Evolutionary conservation across 1,284 basidiomycete species (phyloP), one percentile per base, ranked within the genome.

Genomic region (Rhodotorula sp.): DNA sequence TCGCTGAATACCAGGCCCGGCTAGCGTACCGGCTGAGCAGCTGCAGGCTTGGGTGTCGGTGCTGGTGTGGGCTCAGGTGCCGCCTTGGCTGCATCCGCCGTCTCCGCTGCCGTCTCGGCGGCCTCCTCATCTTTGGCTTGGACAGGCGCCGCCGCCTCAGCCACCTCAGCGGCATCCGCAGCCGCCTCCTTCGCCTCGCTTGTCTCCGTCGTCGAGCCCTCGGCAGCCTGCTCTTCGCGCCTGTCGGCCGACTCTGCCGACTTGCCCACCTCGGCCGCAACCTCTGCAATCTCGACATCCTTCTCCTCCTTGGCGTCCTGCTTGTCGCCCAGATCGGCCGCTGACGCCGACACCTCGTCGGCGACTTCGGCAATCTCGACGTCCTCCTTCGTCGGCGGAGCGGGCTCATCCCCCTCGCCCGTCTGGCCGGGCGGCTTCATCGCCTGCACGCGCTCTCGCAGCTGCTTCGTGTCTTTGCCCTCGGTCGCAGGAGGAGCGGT

Each of bases 371-470:
- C 71, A 45, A 64, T 68, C 60, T 73, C 60, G 49, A 52, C 54
- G 59, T 73, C 71, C 46, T 63, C 60, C 17, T 44, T 62, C 54
- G 45, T 49, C 16, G 67, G 56, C 16, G 48, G 54, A 27, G 45
- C 23, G 3, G 19, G 46, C 16, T n/a, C 27, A 0, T 45, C 25
- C 2, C 16, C 34, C 45, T 53, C 55, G 61, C 57, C 65, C 10
- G 67, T 63, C 42, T 72, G 57, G 27, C 72, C 64, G 2, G 57
- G 48, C 46, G 48, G 68, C 62, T 74, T 68, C 62, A 71, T 70
- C 55, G 72, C 70, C 45, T 68, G 67, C n/a, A 76, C 74, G 13
- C 74, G 64, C 59, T 74, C 69, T 41, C 74, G 62, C 23, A 76
- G 64, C 52, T 66, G 52, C 56, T 61, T 65, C 25, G 74, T 76